These are phyloP conservation scores for Rhizophora mangle DNA, from an alignment of 345 rosid genomes.

Conservation along the genomic window DNA sequence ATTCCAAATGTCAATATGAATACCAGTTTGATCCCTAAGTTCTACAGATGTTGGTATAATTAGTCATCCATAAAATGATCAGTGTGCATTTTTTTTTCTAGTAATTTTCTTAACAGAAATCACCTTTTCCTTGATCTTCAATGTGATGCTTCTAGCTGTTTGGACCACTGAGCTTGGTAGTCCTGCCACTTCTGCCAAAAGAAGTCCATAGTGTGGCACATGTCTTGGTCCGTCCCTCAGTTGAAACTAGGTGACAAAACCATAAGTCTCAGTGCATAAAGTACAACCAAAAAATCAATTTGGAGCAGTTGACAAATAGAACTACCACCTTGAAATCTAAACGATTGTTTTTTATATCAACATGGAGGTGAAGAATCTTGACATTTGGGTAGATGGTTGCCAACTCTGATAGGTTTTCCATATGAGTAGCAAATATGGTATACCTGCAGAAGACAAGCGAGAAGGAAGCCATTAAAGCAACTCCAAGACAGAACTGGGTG, in stretches of 20 bases:
- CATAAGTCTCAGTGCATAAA: conserved; percentile 7
- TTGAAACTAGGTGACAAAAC: conserved; percentile 53
- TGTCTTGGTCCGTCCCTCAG: conserved; percentile 70
- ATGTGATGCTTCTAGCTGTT: conserved; percentile 69
- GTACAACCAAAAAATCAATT: neutral
- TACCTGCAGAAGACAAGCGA: conserved; percentile 50
- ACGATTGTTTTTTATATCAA: conserved; percentile 63
- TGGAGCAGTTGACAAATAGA: neutral
- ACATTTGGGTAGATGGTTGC: conserved; percentile 85
- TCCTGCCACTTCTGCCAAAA: conserved; percentile 82
- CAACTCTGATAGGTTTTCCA: conserved; percentile 76
- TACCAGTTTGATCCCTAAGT: neutral
- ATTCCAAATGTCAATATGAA: neutral
- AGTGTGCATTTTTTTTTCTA: too few relatives aligned
- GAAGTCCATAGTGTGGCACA: conserved; percentile 83
- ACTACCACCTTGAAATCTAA: conserved; percentile 78
- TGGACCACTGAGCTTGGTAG: conserved; percentile 76
- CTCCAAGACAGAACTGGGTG: too few relatives aligned
- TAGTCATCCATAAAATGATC: neutral
- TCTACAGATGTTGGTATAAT: neutral
- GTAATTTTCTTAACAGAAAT: neutral
- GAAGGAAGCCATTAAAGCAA: neutral
- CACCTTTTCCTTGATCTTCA: conserved; percentile 65
- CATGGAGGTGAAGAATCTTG: conserved; percentile 76
- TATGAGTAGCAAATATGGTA: conserved; percentile 81